Evolutionary conservation across 2,329 filamentous ascomycete genomes (phyloP), one percentile per base, ranked within the genome.

Genomic region (Beauveria caledonica): DNA sequence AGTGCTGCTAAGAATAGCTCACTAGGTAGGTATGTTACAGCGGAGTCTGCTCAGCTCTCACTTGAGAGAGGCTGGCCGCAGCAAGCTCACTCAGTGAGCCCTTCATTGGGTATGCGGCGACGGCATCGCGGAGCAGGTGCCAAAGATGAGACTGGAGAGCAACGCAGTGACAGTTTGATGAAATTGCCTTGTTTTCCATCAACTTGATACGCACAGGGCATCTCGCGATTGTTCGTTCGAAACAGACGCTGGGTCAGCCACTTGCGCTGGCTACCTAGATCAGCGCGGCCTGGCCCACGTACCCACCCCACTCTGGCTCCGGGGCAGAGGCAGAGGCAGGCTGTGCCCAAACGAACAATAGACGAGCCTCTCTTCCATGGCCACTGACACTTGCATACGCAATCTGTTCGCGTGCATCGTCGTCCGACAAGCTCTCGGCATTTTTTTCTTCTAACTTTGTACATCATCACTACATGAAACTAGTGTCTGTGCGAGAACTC

Each of bases 1-100:
- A 23, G 39, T 48, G 54, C 44, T 58, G 46, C 56, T 58, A 58
- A 58, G 46, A 51, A 58, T 58, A 58, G 56, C 45, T 27, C 25
- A 23, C 11, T 36, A n/a, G n/a, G n/a, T n/a, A n/a, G n/a, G n/a
- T n/a, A n/a, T n/a, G n/a, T 36, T 36, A 36, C 33, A 36, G 56
- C 56, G 53, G 53, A 33, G 53, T 36, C 25, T 2, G 9, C 48
- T 50, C 3, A 33, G 17, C 50, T 39, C 49, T 53, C 39, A 54
- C 39, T 54, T 11, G 42, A 40, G 7, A 9, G 19, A 13, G 33
- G 2, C 21, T 29, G 9, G 25, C 52, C 5, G 5, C 25, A 25
- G 25, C 25, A 25, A 25, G 25, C 25, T 25, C 25, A 25, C 11
- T 46, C 53, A 56, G 11, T 25, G 42, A 48, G 29, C 42, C 15